A percentile compares a stretch with the other conserved stretches of the same genome.
phyloP scores from a whole-genome alignment of 2,329 filamentous ascomycete species.

The Colletotrichum eleusines region DNA sequence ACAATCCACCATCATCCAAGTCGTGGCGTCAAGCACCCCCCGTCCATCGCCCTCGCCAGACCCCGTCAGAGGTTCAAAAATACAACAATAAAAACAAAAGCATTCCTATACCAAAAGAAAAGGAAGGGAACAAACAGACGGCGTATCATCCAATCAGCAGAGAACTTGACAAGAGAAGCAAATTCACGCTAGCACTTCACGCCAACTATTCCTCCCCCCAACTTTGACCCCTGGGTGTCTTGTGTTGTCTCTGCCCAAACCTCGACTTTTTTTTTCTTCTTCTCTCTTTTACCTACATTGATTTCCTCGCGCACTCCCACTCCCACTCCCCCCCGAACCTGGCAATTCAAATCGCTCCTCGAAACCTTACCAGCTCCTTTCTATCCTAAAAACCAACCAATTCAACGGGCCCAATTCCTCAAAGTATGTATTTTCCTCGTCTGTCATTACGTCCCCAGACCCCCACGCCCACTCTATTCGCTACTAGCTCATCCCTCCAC shows the following conservation, averaged over 20 bases:
- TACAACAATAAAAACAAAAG: no score
- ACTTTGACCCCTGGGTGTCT: not conserved
- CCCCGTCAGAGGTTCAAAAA: not conserved
- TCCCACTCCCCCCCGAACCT: not conserved
- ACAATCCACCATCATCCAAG: conserved; percentile 20
- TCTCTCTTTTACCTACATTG: not conserved
- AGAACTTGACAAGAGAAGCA: not conserved
- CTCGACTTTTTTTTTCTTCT: not conserved
- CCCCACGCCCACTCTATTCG: conserved; percentile 36
- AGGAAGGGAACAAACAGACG: not conserved
- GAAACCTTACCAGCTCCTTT: not conserved
- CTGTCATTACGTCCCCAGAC: conserved; percentile 29
- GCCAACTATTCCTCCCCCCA: not conserved
- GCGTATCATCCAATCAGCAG: not conserved
- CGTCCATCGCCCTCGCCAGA: not conserved
- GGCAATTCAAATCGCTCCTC: conserved; percentile 8
- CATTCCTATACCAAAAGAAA: no score
- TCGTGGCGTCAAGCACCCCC: conserved; percentile 26
- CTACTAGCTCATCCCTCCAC: conserved; percentile 39
- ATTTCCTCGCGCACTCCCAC: not conserved
- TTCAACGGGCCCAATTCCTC: not conserved
- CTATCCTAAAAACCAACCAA: not conserved
- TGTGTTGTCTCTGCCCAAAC: not conserved
- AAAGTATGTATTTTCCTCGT: conserved; percentile 19
- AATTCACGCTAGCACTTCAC: not conserved